These are phyloP conservation scores for Backusella australiensis DNA, from an alignment of 192 early-diverging fungal species.

Conservation along the genomic window DNA sequence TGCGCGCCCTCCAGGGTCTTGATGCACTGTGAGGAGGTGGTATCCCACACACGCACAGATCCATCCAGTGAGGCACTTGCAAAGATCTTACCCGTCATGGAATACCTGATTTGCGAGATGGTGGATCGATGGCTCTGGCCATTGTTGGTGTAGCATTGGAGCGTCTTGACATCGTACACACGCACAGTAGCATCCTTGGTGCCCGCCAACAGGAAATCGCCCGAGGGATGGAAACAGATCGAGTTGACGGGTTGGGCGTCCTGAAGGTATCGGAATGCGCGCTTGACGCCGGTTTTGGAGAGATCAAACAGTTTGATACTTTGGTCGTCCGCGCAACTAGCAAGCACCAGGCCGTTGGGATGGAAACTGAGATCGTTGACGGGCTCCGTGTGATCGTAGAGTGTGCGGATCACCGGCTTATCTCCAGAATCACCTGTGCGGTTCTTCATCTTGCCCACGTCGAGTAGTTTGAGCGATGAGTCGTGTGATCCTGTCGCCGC, in stretches of 20 bases:
- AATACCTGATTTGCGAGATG: slow-evolving; percentile 74
- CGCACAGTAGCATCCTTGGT: slow-evolving; percentile 79
- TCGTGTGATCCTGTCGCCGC: slow-evolving; percentile 90
- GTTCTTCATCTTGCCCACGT: slow-evolving; percentile 77
- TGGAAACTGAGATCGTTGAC: slow-evolving; percentile 89
- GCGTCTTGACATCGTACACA: slow-evolving; percentile 83
- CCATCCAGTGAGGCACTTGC: slow-evolving; percentile 84
- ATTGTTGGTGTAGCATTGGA: slow-evolving; percentile 72
- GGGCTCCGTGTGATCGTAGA: slow-evolving; percentile 81
- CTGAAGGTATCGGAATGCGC: slow-evolving; percentile 81
- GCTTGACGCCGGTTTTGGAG: slow-evolving; percentile 74
- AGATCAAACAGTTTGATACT: slow-evolving; percentile 91
- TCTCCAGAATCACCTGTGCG: slow-evolving; percentile 64
- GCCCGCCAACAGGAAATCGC: slow-evolving; percentile 80
- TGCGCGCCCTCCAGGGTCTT: slow-evolving; percentile 79
- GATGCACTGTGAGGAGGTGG: slow-evolving; percentile 69
- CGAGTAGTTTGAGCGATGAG: slow-evolving; percentile 87
- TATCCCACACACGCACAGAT: slow-evolving; percentile 84
- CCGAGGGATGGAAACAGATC: slow-evolving; percentile 91
- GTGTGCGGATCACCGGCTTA: slow-evolving; percentile 85
- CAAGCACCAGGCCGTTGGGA: slow-evolving; percentile 89
- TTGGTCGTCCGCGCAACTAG: slow-evolving; percentile 81
- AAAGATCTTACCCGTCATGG: slow-evolving; percentile 67
- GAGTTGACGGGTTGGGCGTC: slow-evolving; percentile 78
- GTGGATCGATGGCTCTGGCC: slow-evolving; percentile 46